These are phyloP conservation scores for Syzygium aqueum DNA, from an alignment of 345 rosid genomes.

Conservation along the genomic window DNA sequence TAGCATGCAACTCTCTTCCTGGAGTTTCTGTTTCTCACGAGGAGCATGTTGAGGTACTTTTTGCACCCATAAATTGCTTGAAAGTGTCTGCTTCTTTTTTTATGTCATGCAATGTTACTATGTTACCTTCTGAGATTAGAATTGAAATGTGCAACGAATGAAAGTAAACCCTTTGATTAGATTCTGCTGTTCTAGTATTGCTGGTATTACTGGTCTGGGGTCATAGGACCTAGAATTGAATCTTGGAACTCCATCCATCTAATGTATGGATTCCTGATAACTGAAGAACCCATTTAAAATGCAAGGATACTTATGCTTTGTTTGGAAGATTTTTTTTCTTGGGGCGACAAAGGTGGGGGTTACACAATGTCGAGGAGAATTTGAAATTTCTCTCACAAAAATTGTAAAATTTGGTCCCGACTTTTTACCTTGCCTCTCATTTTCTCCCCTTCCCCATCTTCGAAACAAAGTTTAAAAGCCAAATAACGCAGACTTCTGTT, in stretches of 20 bases:
- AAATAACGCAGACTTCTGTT: neutral
- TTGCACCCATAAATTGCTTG: neutral
- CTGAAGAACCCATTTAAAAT: neutral
- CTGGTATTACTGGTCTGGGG: neutral
- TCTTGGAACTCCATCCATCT: neutral
- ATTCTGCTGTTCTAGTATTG: neutral
- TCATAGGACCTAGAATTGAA: neutral
- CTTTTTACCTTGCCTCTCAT: neutral
- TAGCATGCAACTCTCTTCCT: slow-evolving; percentile 9
- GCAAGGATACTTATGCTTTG: neutral
- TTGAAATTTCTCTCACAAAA: neutral
- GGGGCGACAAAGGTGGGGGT: neutral
- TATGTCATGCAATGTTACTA: neutral
- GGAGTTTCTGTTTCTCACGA: slow-evolving; percentile 10
- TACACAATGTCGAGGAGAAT: neutral
- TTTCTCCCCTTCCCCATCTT: neutral
- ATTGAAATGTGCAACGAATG: neutral
- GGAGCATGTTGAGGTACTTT: slow-evolving; percentile 27
- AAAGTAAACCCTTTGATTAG: neutral
- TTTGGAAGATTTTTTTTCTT: neutral
- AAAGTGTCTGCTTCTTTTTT: neutral
- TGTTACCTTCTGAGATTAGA: neutral
- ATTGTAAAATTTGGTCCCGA: neutral
- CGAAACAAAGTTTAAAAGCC: neutral
- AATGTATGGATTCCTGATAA: neutral